Base-by-base conservation (phyloP, 768 basidiomycete species). In the Paxillus involutus region DNA sequence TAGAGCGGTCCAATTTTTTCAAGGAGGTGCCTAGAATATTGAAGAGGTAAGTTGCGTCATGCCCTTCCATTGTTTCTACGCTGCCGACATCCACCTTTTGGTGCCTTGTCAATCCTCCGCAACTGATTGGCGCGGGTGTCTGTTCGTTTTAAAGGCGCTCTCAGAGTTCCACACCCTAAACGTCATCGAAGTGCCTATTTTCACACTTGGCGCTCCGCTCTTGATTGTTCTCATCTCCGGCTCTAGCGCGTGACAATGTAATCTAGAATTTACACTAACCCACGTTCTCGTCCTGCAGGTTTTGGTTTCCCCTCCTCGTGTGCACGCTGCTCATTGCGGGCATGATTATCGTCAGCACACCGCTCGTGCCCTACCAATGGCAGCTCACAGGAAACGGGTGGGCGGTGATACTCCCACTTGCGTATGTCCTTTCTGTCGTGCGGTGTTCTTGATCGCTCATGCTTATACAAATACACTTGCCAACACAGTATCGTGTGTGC, bases 1-100 rank as follows among this genome's bases (percentile, higher is more conserved):
- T 94, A 39, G 87, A 94, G 70, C 79, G 83, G 45, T 90, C 88
- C 6, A 94, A 94, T 67, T 94, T 96, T 77, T 94, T 89, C 81
- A 82, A 88, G 51, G 93, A 96, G 69, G 84, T 94, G 21, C 93
- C 93, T 4, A 83, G 78, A 57, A 92, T 95, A 66, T 74, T 85
- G 70, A 84, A 86, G 63, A 60, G 67, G 67, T 69, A 33, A 54
- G 69, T 21, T 39, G 24, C 12, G 8, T 41, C 82, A 86, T 4
- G 89, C 12, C 37, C 2, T 11, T 35, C 11, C 19, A 42, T 41
- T 24, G 32, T 21, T 30, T 39, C 13, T 30, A 13, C 13, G 14
- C 29, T 43, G 14, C 36, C 43, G 32, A 26, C 17, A 17, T 13
- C 30, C 19, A 8, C 12, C 2, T 47, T 13, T 37, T 36, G 37